Base-by-base conservation (phyloP, 2,329 filamentous ascomycete genomes). In the Aureobasidium zeae region DNA sequence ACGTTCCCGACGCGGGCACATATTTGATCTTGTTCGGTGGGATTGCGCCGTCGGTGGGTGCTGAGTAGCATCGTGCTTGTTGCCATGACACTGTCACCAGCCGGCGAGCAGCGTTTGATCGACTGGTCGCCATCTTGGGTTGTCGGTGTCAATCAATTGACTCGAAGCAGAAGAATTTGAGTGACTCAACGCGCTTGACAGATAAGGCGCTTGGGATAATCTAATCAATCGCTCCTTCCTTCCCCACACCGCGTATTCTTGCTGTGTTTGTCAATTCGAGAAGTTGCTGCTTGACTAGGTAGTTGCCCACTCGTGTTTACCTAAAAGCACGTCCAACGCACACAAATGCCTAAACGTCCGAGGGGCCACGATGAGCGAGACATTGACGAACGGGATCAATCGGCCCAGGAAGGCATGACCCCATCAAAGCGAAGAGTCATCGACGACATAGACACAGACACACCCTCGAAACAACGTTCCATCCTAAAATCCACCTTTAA, bases 21-120 rank as follows among this genome's bases (percentile, higher is more conserved):
- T 94, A 95, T 65, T 93, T 93, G 63, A 81, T 76, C 70, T 96
- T 98, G 47, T 83, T 76, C 12, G 76, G 73, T 1, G 88, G 87
- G 46, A 94, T 73, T 24, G 67, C 62, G 43, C 71, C 69, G 53
- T 72, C 69, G 39, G 71, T 66, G 2, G 76, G 74, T 13, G 76
- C 77, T 36, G 78, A 76, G 56, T 82, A 83, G 51, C 59, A 58
- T 47, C 75, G 71, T 20, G 63, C 53, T 58, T 71, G 68, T 50
- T 41, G 17, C 10, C 49, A 34, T 9, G 52, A 44, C 21, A 46
- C 41, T 9, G 51, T 48, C 31, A 60, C 36, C 29, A 56, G 45
- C 29, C 58, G 56, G 44, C 49, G 57, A 25, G 44, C 22, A 26
- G 44, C 21, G 7, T 26, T 22, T 5, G 21, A 29, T 19, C 47